Conservation (phyloP, 2,329 filamentous ascomycete genomes). For the Colletotrichum tanaceti region DNA sequence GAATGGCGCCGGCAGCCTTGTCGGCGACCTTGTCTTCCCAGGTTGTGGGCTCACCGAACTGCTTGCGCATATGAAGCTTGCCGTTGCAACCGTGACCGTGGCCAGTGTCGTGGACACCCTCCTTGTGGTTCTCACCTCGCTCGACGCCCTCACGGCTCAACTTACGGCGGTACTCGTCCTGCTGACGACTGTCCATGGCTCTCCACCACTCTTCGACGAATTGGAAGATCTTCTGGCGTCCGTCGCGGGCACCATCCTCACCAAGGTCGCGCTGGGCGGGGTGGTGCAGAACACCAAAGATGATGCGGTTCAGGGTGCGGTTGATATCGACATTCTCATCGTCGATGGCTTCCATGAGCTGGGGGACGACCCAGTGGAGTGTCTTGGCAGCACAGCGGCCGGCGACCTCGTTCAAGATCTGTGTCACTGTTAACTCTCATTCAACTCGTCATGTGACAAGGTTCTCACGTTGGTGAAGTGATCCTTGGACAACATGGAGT, state of each 20-base stretch:
- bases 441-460: too few relatives aligned
- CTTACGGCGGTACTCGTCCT: slow-evolving; percentile 76
- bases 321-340: slow-evolving; percentile 77
- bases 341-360: slow-evolving; percentile 90
- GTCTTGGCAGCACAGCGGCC: slow-evolving; percentile 84
- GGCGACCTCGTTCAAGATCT: slow-evolving; percentile 87
- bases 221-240: slow-evolving; percentile 81
- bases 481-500: slow-evolving; percentile 96
- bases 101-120: slow-evolving; percentile 84
- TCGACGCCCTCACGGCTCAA: slow-evolving; percentile 83
- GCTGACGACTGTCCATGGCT: slow-evolving; percentile 69
- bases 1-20: slow-evolving; percentile 66
- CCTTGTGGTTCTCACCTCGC: slow-evolving; percentile 85
- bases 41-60: slow-evolving; percentile 62
- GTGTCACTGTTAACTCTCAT: slow-evolving; percentile 44
- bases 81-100: slow-evolving; percentile 86
- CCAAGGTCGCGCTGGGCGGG: slow-evolving; percentile 80
- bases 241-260: slow-evolving; percentile 76
- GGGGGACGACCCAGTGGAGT: slow-evolving; percentile 87
- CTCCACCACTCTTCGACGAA: slow-evolving; percentile 87
- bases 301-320: slow-evolving; percentile 78
- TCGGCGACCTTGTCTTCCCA: slow-evolving; percentile 68
- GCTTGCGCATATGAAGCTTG: slow-evolving; percentile 82
- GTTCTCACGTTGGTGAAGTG: slow-evolving; percentile 83
- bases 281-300: slow-evolving; percentile 87